Percentiles rank a stretch among this genome's conserved stretches.
phyloP scores from a whole-genome alignment of 257 asterid species.

The Fraxinus pennsylvanica region DNA sequence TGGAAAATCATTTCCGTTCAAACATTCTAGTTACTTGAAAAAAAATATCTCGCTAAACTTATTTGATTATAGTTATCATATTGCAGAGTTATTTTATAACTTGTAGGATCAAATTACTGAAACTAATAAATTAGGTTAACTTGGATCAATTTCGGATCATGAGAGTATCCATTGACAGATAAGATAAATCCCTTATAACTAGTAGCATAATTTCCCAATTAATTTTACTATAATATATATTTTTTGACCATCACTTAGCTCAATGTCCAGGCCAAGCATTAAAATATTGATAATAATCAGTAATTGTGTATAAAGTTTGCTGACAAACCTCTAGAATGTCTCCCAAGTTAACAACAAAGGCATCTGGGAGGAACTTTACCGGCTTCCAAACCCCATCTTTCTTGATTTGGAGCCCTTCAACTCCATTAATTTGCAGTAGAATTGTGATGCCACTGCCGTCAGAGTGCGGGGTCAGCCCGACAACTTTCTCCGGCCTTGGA shows the following conservation, averaged over 20 bases:
- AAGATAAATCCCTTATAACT: neutral
- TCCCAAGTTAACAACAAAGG: conserved; percentile 68
- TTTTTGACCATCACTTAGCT: no score
- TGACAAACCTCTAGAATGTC: conserved; percentile 52
- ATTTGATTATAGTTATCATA: no score
- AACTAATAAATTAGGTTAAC: neutral
- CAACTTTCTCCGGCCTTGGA: conserved; percentile 49
- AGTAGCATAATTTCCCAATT: neutral
- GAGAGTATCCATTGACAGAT: neutral
- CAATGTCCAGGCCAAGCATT: neutral
- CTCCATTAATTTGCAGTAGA: conserved; percentile 62
- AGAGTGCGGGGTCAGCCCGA: conserved; percentile 62
- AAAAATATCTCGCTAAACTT: no score
- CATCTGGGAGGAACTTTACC: conserved; percentile 43
- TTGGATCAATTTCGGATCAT: neutral
- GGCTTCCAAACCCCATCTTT: conserved; percentile 68
- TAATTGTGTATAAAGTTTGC: neutral
- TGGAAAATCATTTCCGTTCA: no score
- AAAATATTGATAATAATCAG: no score
- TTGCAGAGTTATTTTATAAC: neutral
- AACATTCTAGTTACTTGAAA: no score
- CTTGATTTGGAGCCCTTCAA: conserved; percentile 64
- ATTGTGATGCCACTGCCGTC: conserved; percentile 60
- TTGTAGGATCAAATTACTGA: neutral
- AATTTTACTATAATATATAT: no score